Evolutionary conservation across 176 grass and related monocot species (phyloP), one percentile per base, ranked within the genome.

Genomic region (Elaeis guineensis): DNA sequence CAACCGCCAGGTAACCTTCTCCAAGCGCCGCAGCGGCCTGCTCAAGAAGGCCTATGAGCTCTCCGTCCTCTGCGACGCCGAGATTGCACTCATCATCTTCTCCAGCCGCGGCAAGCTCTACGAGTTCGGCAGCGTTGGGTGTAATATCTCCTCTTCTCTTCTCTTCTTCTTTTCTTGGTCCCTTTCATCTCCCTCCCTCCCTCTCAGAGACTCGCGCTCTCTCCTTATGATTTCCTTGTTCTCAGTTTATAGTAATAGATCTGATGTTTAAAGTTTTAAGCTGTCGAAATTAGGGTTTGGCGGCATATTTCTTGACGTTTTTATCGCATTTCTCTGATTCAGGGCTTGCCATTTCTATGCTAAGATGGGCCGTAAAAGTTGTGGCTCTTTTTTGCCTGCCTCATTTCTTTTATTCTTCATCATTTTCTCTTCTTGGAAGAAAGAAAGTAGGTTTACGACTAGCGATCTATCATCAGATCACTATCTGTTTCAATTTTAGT

Each of bases 1-100:
- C 71, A 97, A 86, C 72, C 78, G 93, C 50, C 93, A 97, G 76
- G 93, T 91, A 28, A 97, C 93, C 75, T 97, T 97, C 72, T 88
- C 86, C 63, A 97, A 97, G 75, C 93, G 93, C 62, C 80, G 84
- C 60, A 89, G 83, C 63, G 93, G 93, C 21, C 79, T 97, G 17
- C 78, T 97, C 49, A 97, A 97, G 75, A 97, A 97, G 76, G 93
- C 93, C 3, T 97, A 82, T 65, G 93, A 97, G 62, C 76, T 97
- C 2, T 97, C 93, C 16, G 87, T 97, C 70, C 80, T 97, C 56
- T 97, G 92, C 56, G 92, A 97, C 69, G 92, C 84, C 16, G 92
- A 91, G 84, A 76, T 97, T 20, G 93, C 93, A 17, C 87, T 97
- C 58, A 91, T 97, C 76, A 74, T 97, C 68, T 97, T 97, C 87